phyloP scores from a whole-genome alignment of 169 alveolate genomes.

The Plasmodium berghei region DNA sequence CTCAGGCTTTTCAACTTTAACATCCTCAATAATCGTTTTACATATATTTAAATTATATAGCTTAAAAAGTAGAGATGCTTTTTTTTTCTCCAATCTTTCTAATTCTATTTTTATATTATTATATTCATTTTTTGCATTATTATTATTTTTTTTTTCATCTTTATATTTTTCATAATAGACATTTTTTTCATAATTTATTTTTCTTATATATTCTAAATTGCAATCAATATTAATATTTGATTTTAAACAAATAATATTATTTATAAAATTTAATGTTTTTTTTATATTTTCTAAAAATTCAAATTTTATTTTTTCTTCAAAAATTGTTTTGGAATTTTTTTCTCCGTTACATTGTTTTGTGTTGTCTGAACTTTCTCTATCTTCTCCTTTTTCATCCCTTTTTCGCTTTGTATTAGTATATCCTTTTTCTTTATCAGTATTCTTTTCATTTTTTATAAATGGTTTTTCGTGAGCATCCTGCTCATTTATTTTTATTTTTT shows the following conservation, averaged over 20 bases:
- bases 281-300: slow-evolving; percentile 16
- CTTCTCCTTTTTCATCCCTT: slow-evolving; percentile 6
- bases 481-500: neutral
- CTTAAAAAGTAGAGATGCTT: slow-evolving; percentile 34
- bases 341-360: neutral
- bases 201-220: slow-evolving; percentile 15
- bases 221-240: neutral
- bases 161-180: slow-evolving; percentile 36
- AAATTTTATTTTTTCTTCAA: slow-evolving; percentile 9
- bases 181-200: slow-evolving; percentile 46
- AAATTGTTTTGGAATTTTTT: neutral
- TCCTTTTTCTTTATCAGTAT: neutral
- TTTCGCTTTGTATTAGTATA: neutral
- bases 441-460: neutral
- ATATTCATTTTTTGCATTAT: slow-evolving; percentile 20
- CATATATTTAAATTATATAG: slow-evolving; percentile 26
- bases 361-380: neutral
- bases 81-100: slow-evolving; percentile 51
- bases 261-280: slow-evolving; percentile 27
- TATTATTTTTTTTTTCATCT: slow-evolving; percentile 26
- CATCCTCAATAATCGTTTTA: slow-evolving; percentile 26
- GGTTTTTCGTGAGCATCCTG: neutral
- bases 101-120: slow-evolving; percentile 45
- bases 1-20: neutral
- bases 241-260: slow-evolving; percentile 11